phyloP scores from a whole-genome alignment of 75 land plant species.

The Pinus tabuliformis region DNA sequence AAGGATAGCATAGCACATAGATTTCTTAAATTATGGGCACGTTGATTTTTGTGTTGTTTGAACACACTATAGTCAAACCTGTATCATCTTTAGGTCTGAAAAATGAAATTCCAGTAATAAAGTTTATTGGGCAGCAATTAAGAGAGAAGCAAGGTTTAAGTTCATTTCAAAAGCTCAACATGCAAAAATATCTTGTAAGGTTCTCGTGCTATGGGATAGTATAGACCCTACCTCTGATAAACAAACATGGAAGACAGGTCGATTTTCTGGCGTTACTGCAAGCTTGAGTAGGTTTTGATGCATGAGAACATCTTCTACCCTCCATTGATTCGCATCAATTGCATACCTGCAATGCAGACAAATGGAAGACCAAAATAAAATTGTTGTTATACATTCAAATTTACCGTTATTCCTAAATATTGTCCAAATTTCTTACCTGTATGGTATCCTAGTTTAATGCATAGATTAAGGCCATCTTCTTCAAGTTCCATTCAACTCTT shows the following conservation, averaged over 20 bases:
- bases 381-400: not conserved
- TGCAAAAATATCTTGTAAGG: not conserved
- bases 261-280: constrained; percentile 56
- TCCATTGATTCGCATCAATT: constrained; percentile 68
- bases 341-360: constrained; percentile 52
- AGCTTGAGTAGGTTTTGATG: constrained; percentile 57
- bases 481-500: too few species aligned
- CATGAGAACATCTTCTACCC: constrained; percentile 69
- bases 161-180: not conserved
- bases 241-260: constrained; percentile 34
- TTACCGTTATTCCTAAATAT: not conserved
- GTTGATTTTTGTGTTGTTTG: too few species aligned
- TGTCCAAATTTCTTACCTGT: too few species aligned
- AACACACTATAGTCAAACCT: too few species aligned
- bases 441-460: too few species aligned
- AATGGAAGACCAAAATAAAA: constrained; percentile 2
- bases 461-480: too few species aligned
- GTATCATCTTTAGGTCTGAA: too few species aligned
- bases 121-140: too few species aligned
- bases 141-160: too few species aligned
- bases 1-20: too few species aligned
- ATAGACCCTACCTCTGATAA: constrained; percentile 35
- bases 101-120: too few species aligned
- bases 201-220: not conserved
- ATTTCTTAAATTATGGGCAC: too few species aligned